Evolutionary conservation across 1,139 yeast genomes (phyloP), one percentile per base, ranked within the genome.

Genomic region (Ashbya aceris): DNA sequence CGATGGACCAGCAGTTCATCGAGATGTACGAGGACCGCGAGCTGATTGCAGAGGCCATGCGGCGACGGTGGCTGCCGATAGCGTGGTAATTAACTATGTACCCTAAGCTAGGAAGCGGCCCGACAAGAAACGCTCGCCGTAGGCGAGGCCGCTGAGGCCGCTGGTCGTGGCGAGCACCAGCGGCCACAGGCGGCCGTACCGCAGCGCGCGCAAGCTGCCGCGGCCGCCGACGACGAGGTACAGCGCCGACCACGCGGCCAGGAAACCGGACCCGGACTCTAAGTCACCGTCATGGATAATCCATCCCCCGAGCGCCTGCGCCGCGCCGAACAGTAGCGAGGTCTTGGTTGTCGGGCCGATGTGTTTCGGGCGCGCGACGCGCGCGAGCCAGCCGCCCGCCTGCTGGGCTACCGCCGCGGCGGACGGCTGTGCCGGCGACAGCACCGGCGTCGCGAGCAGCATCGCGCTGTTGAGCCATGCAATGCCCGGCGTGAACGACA

Each of bases 1-100:
- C 96, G 8, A 71, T 91, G 70, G 98, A 91, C 64, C 95, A 87
- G 61, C 96, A 91, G 59, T 83, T 89, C 58, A 91, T 91, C 48
- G 97, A 91, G 61, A 69, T 85, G 69, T 89, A 83, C 60, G 80
- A 85, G 53, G 86, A 79, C 45, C 57, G 66, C 2, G 80, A 76
- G 43, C 74, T 84, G 11, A 70, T 70, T 27, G 56, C 69, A 33
- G 70, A 67, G 51, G 87, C 89, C 3, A 52, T 57, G 7, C 63
- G 69, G 36, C 66, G 72, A 32, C 61, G 70, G 5, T 75, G 89
- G 73, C 63, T 85, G 42, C 94, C 94, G 5, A 60, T 85, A 40
- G 59, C 64, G 45, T 85, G 95, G 95, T 73, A 50, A 51, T 32
- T 11, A n/a, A 13, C 13, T 10, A 12, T 11, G 20, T 17, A 17